These are phyloP conservation scores for Globisporangium rhizosaccharum DNA, from an alignment of 352 stramenopile genomes.

Conservation along the genomic window DNA sequence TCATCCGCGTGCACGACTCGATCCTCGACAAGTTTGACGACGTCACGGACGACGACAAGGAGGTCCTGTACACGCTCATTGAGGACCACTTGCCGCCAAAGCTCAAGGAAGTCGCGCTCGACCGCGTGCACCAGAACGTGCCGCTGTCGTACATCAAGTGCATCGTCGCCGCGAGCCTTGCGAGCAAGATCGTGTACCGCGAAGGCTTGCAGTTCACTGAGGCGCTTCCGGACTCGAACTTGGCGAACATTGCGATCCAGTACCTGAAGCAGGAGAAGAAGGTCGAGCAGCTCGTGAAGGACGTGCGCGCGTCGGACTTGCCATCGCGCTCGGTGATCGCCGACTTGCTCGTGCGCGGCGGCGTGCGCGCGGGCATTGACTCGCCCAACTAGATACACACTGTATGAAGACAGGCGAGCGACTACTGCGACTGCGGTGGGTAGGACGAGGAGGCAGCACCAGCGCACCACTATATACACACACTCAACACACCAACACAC, in stretches of 20 bases:
- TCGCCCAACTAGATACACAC: constrained; percentile 18
- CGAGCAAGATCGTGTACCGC: constrained; percentile 97
- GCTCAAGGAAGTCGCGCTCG: constrained; percentile 91
- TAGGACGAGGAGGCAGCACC: constrained; percentile 1
- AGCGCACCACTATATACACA: not conserved
- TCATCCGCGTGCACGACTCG: constrained; percentile 95
- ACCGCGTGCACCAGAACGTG: constrained; percentile 90
- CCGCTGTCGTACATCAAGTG: constrained; percentile 95
- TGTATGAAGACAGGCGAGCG: not conserved
- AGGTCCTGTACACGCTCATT: constrained; percentile 79
- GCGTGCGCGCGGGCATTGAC: constrained; percentile 71
- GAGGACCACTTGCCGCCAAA: constrained; percentile 92
- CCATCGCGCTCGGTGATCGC: constrained; percentile 62
- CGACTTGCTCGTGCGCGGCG: constrained; percentile 65
- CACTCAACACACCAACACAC: constrained; percentile 2
- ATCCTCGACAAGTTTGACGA: constrained; percentile 90
- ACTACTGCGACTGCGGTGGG: not conserved
- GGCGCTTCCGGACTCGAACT: constrained; percentile 85
- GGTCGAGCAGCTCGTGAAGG: constrained; percentile 79
- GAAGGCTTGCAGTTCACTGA: constrained; percentile 96
- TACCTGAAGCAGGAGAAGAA: constrained; percentile 96
- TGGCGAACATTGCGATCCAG: constrained; percentile 89
- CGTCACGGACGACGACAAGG: constrained; percentile 80
- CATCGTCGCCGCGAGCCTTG: constrained; percentile 93
- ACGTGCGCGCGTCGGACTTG: constrained; percentile 46